A percentile compares a stretch with the other conserved stretches of the same genome.
phyloP scores from a whole-genome alignment of 2,329 filamentous ascomycete species.

The Canariomyces notabilis region DNA sequence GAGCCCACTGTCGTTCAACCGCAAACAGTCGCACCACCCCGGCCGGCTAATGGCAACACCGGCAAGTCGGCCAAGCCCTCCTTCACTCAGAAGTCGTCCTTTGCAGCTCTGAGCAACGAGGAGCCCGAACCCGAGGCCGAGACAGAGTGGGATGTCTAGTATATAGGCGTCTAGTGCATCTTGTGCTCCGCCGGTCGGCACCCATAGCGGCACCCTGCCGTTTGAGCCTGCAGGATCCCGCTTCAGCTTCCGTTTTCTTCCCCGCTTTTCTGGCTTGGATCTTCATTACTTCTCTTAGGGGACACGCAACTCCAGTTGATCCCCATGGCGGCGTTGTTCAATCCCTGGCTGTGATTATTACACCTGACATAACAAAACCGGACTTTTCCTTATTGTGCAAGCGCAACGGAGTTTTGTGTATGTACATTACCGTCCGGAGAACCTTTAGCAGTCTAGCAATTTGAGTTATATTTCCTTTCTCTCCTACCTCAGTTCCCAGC shows the following conservation, averaged over 20 bases:
- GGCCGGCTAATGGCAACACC: slow-evolving; percentile 29
- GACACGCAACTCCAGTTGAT: neutral
- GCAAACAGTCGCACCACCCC: slow-evolving; percentile 18
- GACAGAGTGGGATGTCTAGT: slow-evolving; percentile 52
- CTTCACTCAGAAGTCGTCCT: slow-evolving; percentile 39
- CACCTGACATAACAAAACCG: slow-evolving; percentile 8
- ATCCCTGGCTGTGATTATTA: neutral
- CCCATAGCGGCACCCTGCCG: neutral
- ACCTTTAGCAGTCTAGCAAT: slow-evolving; percentile 7
- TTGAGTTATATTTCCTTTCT: neutral
- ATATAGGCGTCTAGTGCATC: no score
- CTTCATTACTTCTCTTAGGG: neutral
- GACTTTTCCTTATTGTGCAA: slow-evolving; percentile 13
- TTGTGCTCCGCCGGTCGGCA: neutral
- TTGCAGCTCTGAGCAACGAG: slow-evolving; percentile 45
- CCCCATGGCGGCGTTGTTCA: neutral
- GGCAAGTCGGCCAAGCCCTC: slow-evolving; percentile 32
- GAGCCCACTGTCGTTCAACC: slow-evolving; percentile 21
- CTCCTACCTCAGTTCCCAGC: neutral
- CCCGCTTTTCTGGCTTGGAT: neutral
- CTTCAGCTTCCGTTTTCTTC: slow-evolving; percentile 13
- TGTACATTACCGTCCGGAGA: slow-evolving; percentile 20
- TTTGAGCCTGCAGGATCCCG: neutral
- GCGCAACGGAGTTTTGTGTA: slow-evolving; percentile 21
- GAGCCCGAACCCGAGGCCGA: slow-evolving; percentile 37